Base-by-base conservation (phyloP, 1,139 yeast genomes). In the Scheffersomyces segobiensis region DNA sequence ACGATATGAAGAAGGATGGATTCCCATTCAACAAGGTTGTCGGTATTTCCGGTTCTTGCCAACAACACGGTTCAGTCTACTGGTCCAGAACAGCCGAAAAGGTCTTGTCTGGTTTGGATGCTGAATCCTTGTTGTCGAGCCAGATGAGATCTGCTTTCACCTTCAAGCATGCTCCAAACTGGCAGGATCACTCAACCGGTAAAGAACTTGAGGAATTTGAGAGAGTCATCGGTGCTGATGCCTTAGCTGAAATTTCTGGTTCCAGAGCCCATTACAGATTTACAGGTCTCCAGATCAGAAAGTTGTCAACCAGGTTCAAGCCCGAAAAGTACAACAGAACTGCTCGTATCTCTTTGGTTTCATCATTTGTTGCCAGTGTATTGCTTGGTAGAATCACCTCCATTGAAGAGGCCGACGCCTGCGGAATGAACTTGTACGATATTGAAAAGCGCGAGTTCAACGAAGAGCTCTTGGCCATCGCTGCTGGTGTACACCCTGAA, bases 111-210 rank as follows among this genome's bases (percentile, higher is more conserved):
- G 59, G 54, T 0, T 53, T 77, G 80, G 57, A 70, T 63, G 55
- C 69, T 1, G 50, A 52, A 3, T 54, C 71, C 0, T 56, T 74
- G 1, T 74, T 87, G 55, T 67, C 75, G n/a, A 77, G 73, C n/a
- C 89, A 84, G 62, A 70, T 88, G 52, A 24, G 55, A 4, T 64
- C 63, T 1, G 87, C 88, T 0, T 86, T 92, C 62, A 78, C 96
- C 1, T 82, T 87, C 67, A 80, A 82, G 6, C 79, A 80, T 57
- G 88, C 97, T 10, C 97, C 97, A 14, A 93, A 93, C 67, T 93
- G 98, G 98, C 98, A 93, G 71, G 98, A 93, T 70, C 96, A 91
- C 67, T 89, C 96, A 26, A 93, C 98, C 0, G 88, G 85, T 8
- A 73, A 78, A 26, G 97, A 93, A 70, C 80, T 92, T 57, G 68